Base-by-base conservation (phyloP, 2,329 filamentous ascomycete species). In the Colletotrichum caudatum region DNA sequence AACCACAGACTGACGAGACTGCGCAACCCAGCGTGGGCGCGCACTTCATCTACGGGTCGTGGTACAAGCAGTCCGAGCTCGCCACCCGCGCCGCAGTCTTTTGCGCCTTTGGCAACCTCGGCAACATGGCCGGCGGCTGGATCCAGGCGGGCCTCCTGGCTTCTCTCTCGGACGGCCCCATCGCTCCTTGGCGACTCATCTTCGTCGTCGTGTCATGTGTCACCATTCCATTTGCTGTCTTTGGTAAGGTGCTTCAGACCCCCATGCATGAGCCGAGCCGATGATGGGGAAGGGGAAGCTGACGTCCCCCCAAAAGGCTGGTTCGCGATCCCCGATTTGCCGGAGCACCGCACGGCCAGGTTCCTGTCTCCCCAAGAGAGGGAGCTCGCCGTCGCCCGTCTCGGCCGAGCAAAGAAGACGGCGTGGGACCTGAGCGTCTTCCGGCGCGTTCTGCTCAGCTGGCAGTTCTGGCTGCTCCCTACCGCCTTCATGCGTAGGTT, bases 401-500 rank as follows among this genome's bases (percentile, higher is more conserved):
- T 84, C 1, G 82, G 81, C 20, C 41, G 57, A 18, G 26, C 50
- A 3, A 73, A 76, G n/a, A 71, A 77, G 0, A 77, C 77, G 23
- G 39, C 29, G 1, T 71, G 68, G 68, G 64, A 71, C 2, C 14
- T 41, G 20, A 62, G 56, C 16, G 58, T 71, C 1, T 71, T 71
- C 11, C 2, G 64, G 3, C 64, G 68, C 23, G 68, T 71, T 11
- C 57, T 71, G 74, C 74, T 83, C 7, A 84, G 82, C 74, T 85
- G 83, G 83, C 83, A 85, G 59, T 84, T 84, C 68, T 85, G 81
- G 75, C 77, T 84, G 1, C 76, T 85, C 1, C 83, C 83, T 0
- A 78, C 81, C 1, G 81, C 84, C 7, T 84, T 85, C 74, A 84
- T 85, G 83, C 77, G 82, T 82, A 73, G 62, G 79, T 73, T 9